Base-by-base conservation (phyloP, 177 flowering plant genomes). In the Vitis hybrid region DNA sequence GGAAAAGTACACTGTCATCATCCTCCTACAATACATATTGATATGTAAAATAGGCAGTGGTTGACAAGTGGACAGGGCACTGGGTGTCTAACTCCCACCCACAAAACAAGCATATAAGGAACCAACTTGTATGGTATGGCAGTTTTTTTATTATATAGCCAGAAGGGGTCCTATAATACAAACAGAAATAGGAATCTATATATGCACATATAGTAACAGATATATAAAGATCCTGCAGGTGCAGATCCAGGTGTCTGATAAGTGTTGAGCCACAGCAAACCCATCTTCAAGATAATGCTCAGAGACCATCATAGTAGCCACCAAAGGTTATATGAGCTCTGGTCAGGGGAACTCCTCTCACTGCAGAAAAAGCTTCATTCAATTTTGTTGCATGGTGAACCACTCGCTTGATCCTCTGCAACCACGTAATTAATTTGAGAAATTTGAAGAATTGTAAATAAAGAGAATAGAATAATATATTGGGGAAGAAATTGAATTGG, bases 331-430 rank as follows among this genome's bases (percentile, higher is more conserved):
- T 73, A 1, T 80, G 87, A 53, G 92, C 90, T 78, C 88, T 81
- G 68, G 68, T 62, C 2, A 81, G 49, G 2, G 92, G 87, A 7
- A 73, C 85, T 47, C 88, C 88, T 72, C 89, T 82, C 1, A 55
- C 86, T 51, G 83, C 86, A 33, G 85, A 82, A 33, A 86, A 78
- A 66, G 85, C 83, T 69, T 86, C 87, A 67, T 85, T 86, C 76
- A 83, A 51, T 64, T 72, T 80, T 9, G 75, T 80, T 64, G 87
- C 84, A 6, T 75, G 88, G 1, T 77, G 83, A 38, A 87, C 87
- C 76, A 76, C 84, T 75, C 86, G 81, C 84, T 85, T 87, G 14
- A 88, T 82, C 64, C 81, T 83, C 90, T 89, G 86, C 80, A 80
- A 24, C 20, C 31, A 69, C 13, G 15, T 58, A 52, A 3, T 6